Evolutionary conservation across 257 asterid genomes (phyloP).

Genomic region (Fraxinus anomala): DNA sequence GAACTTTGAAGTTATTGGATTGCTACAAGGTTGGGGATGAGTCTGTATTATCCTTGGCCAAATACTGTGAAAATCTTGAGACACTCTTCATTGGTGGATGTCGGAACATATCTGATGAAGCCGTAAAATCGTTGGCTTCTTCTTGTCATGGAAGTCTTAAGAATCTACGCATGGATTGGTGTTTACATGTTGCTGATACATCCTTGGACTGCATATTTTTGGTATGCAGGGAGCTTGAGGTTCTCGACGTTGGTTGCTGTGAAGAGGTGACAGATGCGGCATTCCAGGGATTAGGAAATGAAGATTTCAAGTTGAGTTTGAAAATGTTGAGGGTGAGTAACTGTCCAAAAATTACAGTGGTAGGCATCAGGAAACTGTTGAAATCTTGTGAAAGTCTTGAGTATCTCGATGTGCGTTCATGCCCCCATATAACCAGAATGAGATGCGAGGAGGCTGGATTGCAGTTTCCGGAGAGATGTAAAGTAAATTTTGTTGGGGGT

Average conservation of each 20-base stretch:
- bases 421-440: slow-evolving; percentile 69
- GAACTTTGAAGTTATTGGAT: slow-evolving; percentile 69
- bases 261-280: slow-evolving; percentile 86
- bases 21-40: slow-evolving; percentile 79
- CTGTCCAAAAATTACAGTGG: slow-evolving; percentile 80
- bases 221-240: slow-evolving; percentile 74
- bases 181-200: slow-evolving; percentile 65
- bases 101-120: slow-evolving; percentile 61
- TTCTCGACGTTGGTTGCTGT: slow-evolving; percentile 88
- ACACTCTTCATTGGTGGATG: slow-evolving; percentile 85
- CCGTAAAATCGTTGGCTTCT: slow-evolving; percentile 65
- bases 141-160: slow-evolving; percentile 61
- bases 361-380: slow-evolving; percentile 57
- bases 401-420: slow-evolving; percentile 82
- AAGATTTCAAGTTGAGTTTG: slow-evolving; percentile 46
- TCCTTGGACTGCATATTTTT: slow-evolving; percentile 56
- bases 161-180: slow-evolving; percentile 96
- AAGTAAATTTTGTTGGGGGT: slow-evolving; percentile 75
- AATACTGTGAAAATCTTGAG: slow-evolving; percentile 64
- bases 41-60: slow-evolving; percentile 59
- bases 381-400: slow-evolving; percentile 66
- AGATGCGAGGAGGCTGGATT: slow-evolving; percentile 74
- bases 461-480: slow-evolving; percentile 67
- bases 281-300: slow-evolving; percentile 61
- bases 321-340: slow-evolving; percentile 71